Conservation (phyloP, 305 asterid species). For the Solanum hybrid region DNA sequence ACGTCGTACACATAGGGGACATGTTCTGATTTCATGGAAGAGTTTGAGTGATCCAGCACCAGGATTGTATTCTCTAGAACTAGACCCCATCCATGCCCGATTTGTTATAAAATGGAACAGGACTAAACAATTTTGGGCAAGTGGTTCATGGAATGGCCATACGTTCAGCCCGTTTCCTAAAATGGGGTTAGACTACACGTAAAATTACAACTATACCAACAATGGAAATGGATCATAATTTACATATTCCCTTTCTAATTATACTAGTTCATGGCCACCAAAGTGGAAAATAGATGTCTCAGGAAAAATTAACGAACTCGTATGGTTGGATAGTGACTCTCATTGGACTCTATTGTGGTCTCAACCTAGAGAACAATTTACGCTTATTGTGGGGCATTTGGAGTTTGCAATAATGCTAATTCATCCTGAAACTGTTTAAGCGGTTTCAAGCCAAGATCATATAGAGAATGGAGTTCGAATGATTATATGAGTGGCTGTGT, state of each 20-base stretch:
- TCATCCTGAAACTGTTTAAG: neutral
- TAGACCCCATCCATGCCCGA: neutral
- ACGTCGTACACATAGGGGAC: neutral
- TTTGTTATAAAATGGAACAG: neutral
- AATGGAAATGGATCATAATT: neutral
- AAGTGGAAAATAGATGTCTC: neutral
- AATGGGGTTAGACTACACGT: neutral
- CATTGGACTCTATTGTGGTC: neutral
- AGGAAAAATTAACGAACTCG: neutral
- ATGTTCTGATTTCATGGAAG: constrained; percentile 11
- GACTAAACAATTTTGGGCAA: neutral
- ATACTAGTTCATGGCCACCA: neutral
- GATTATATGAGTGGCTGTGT: neutral
- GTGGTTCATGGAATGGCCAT: neutral
- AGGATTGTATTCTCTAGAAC: neutral
- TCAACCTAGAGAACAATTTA: neutral
- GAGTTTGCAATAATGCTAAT: neutral
- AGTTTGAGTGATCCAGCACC: neutral
- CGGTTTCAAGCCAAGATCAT: neutral
- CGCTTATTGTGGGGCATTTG: neutral
- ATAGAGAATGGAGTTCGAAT: neutral
- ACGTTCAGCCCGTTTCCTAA: neutral
- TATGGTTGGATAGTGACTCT: neutral
- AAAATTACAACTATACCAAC: neutral
- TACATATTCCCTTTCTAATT: neutral